phyloP scores from a whole-genome alignment of 2,329 filamentous ascomycete genomes.

The Colletotrichum cereale region DNA sequence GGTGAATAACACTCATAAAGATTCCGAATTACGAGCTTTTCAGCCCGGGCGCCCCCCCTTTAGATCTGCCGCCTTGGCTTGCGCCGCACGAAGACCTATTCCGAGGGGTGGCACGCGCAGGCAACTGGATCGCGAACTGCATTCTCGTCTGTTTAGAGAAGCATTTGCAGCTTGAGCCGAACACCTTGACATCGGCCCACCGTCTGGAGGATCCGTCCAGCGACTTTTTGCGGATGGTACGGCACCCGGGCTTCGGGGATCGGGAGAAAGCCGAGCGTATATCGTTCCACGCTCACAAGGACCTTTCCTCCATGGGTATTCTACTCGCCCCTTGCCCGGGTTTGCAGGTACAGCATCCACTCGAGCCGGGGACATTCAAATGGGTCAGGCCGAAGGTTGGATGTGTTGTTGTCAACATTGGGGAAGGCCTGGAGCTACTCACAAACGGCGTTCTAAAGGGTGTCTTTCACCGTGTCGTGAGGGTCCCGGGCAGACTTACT shows the following conservation, averaged over 20 bases:
- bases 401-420: not conserved
- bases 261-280: not conserved
- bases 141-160: not conserved
- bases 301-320: not conserved
- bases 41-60: not conserved
- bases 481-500: not conserved
- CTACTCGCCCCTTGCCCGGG: not conserved
- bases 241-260: not conserved
- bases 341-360: not conserved
- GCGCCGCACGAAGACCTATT: not conserved
- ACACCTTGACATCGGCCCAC: not conserved
- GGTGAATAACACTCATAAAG: not conserved
- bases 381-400: constrained; percentile 2
- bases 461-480: not conserved
- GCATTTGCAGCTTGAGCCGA: not conserved
- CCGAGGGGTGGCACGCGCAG: not conserved
- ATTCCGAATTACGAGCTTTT: constrained; percentile 2
- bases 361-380: not conserved
- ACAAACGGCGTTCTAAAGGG: not conserved
- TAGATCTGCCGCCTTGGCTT: not conserved
- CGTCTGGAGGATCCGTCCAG: constrained; percentile 6
- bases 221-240: not conserved
- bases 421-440: not conserved
- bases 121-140: not conserved
- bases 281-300: not conserved